A percentile compares a stretch with the other conserved stretches of the same genome.
phyloP scores from a whole-genome alignment of 1,139 yeast species.

The Lodderomyces parapsilosis region DNA sequence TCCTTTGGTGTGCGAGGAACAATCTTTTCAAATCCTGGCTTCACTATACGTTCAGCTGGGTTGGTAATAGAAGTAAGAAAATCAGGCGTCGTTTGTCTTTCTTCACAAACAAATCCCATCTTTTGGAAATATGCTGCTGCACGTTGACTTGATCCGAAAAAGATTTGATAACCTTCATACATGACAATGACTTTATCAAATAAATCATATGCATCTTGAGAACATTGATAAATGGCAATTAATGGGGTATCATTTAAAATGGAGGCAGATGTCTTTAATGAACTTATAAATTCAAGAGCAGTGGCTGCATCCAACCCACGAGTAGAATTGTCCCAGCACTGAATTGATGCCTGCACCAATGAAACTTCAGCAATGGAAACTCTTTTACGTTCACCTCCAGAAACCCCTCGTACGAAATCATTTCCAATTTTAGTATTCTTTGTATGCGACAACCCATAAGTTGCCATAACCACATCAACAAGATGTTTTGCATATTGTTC shows the following conservation, averaged over 20 bases:
- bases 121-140: constrained; percentile 45
- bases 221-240: constrained; percentile 70
- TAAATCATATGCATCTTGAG: constrained; percentile 39
- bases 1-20: constrained; percentile 27
- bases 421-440: constrained; percentile 24
- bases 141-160: constrained; percentile 56
- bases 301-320: constrained; percentile 63
- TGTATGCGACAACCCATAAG: constrained; percentile 23
- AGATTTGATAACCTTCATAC: constrained; percentile 37
- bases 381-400: constrained; percentile 48
- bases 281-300: constrained; percentile 68
- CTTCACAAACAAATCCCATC: constrained; percentile 60
- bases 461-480: constrained; percentile 17
- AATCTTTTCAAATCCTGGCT: constrained; percentile 42
- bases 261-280: constrained; percentile 63
- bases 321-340: constrained; percentile 65
- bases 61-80: constrained; percentile 61
- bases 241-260: constrained; percentile 60
- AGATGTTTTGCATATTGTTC: constrained; percentile 37
- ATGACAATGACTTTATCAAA: constrained; percentile 74
- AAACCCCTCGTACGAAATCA: constrained; percentile 37
- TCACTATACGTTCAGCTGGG: constrained; percentile 59
- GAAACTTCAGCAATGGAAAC: constrained; percentile 45
- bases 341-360: constrained; percentile 36
- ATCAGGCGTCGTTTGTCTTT: constrained; percentile 64